A percentile compares a stretch with the other conserved stretches of the same genome.
phyloP scores from a whole-genome alignment of 257 asterid species.

The Ilex asprella region DNA sequence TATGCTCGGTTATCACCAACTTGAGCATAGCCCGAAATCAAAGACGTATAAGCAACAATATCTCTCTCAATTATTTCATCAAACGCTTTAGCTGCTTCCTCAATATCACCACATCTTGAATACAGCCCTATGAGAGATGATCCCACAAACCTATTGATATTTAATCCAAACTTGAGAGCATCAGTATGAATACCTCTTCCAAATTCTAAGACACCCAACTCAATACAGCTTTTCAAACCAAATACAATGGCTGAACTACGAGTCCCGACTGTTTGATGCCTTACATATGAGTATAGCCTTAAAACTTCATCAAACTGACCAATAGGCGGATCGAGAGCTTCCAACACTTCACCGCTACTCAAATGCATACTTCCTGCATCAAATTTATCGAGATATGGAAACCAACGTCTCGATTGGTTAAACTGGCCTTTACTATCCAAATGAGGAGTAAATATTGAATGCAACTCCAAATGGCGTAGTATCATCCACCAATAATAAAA shows the following conservation, averaged over 20 bases:
- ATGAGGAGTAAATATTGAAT: no score
- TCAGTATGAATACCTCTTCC: constrained; percentile 46
- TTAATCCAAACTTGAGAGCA: constrained; percentile 41
- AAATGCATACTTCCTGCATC: constrained; percentile 42
- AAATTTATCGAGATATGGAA: constrained; percentile 74
- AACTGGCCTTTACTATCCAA: constrained; percentile 10
- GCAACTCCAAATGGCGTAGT: no score
- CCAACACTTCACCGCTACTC: constrained; percentile 59
- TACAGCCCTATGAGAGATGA: constrained; percentile 44
- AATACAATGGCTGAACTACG: constrained; percentile 36
- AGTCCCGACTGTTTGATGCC: constrained; percentile 25
- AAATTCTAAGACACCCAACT: constrained; percentile 25
- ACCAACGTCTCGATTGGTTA: constrained; percentile 42
- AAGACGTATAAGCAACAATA: constrained; percentile 49
- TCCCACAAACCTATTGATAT: constrained; percentile 35
- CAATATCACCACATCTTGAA: constrained; percentile 17
- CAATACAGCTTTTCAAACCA: constrained; percentile 43
- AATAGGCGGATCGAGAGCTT: constrained; percentile 62
- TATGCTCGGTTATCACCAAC: constrained; percentile 21
- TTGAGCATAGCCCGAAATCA: constrained; percentile 42
- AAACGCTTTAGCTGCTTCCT: constrained; percentile 46
- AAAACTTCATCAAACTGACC: constrained; percentile 29
- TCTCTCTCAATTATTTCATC: constrained; percentile 50
- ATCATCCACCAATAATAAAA: no score
- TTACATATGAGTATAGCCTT: constrained; percentile 24